A percentile compares a stretch with the other conserved stretches of the same genome.
Conservation (phyloP, 352 stramenopile genomes). For the Phytopythium litorale region DNA sequence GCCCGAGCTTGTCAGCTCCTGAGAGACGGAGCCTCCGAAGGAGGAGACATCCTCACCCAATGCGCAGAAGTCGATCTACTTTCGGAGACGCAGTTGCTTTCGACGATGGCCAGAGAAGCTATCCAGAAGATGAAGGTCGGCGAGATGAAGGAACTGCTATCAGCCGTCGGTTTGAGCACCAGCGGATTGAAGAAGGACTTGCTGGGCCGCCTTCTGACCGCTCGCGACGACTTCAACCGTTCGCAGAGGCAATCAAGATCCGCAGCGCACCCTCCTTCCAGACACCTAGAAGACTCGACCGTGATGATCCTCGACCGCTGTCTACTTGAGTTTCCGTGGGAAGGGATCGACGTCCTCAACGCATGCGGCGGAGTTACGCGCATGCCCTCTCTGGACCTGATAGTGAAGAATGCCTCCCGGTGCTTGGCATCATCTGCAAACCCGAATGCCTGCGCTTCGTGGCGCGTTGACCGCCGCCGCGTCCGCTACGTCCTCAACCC, state of each 20-base stretch:
- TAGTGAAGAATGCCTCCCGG: constrained; percentile 30
- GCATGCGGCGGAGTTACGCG: constrained; percentile 43
- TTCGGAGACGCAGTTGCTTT: constrained; percentile 7
- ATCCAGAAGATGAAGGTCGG: constrained; percentile 40
- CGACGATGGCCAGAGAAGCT: constrained; percentile 18
- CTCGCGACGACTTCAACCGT: constrained; percentile 18
- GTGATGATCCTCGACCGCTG: constrained; percentile 66
- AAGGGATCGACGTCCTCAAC: constrained; percentile 61
- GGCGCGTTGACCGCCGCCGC: constrained; percentile 19
- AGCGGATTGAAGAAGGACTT: constrained; percentile 54
- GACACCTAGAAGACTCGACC: constrained; percentile 15
- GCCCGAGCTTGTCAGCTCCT: not conserved
- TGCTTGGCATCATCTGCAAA: not conserved
- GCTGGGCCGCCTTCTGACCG: constrained; percentile 30
- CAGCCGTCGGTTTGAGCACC: constrained; percentile 20
- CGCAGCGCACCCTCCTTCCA: not conserved
- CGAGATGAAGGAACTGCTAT: constrained; percentile 38
- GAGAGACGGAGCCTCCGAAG: not conserved
- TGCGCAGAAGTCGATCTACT: not conserved
- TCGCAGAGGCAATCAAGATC: constrained; percentile 1
- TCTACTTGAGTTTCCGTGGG: constrained; percentile 78
- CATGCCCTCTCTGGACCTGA: constrained; percentile 71
- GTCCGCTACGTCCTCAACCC: constrained; percentile 75
- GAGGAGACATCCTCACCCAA: not conserved
- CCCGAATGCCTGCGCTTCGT: not conserved